These are phyloP conservation scores for Musa beccarii DNA, from an alignment of 176 grass and related monocot species.

Conservation along the genomic window DNA sequence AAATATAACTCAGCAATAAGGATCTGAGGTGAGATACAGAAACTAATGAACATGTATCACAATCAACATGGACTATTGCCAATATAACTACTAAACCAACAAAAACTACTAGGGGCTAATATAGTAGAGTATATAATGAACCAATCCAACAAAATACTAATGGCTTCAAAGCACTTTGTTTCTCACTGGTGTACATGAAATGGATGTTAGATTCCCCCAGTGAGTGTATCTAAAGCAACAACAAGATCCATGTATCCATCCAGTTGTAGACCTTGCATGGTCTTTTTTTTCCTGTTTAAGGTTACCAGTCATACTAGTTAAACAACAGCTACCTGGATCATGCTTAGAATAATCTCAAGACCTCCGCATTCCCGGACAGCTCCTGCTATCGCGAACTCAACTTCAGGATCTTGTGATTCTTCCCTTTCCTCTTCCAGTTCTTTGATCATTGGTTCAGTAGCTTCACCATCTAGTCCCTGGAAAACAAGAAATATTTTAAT, in stretches of 20 bases:
- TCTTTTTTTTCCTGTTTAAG: too few relatives aligned
- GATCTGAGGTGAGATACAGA: neutral
- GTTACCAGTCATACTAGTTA: neutral
- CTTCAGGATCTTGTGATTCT: slow-evolving; percentile 95
- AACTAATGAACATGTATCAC: neutral
- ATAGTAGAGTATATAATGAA: neutral
- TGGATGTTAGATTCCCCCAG: too few relatives aligned
- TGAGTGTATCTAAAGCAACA: neutral
- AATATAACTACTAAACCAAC: neutral
- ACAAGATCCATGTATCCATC: neutral
- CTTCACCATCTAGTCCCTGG: slow-evolving; percentile 97
- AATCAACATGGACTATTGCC: neutral
- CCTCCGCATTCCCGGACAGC: slow-evolving; percentile 89
- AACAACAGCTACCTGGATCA: slow-evolving; percentile 66
- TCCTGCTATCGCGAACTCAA: slow-evolving; percentile 92
- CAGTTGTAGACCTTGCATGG: neutral
- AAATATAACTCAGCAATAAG: neutral
- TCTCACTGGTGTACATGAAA: too few relatives aligned
- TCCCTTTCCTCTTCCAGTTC: slow-evolving; percentile 98
- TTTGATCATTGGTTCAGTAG: slow-evolving; percentile 99
- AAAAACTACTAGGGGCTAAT: neutral
- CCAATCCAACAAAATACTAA: too few relatives aligned
- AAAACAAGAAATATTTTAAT: slow-evolving; percentile 16
- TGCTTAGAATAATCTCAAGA: slow-evolving; percentile 92
- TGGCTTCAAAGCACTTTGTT: too few relatives aligned